Evolutionary conservation across 805 yeast genomes (phyloP), one percentile per base, ranked within the genome.

Genomic region (Lipomyces japonicus): DNA sequence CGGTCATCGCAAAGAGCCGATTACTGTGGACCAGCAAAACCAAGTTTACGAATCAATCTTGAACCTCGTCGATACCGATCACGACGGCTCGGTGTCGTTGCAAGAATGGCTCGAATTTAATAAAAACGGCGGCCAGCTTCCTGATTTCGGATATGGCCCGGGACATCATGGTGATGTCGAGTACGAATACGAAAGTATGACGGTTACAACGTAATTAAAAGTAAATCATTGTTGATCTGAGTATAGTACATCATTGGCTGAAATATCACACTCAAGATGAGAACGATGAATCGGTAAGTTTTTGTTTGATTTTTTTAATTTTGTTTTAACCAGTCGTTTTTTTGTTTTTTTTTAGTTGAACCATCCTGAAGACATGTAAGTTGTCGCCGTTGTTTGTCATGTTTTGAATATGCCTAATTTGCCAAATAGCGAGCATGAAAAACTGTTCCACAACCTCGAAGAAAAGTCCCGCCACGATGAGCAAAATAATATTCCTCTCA

Each of bases 81-180:
- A 72, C 10, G 90, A 88, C 64, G 84, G 84, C 1, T 71, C 71
- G 44, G 75, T 91, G 7, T 71, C 81, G 3, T 66, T 78, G 46
- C 80, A 80, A 6, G 96, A 88, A 64, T 91, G 89, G 82, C 61
- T 79, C 39, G 70, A 68, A 12, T 90, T 78, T 66, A 75, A 78
- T 6, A 66, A 67, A 1, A 68, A 66, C 10, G 95, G 95, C 6
- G 83, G 84, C 1, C 78, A 78, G 55, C 78, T 91, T 63, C 97
- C 97, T 0, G 97, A 91, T 67, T 80, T 90, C 65, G 95, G 96
- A 6, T 81, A 82, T 51, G 97, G 97, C 26, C 90, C 87, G 5
- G 96, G 96, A 24, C 96, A 90, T 64, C 96, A 90, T 69, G 83
- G 89, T 31, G 96, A 87, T 69, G 91, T 89, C 63, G 97, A 90